Evolutionary conservation across 2,329 filamentous ascomycete species (phyloP), one percentile per base, ranked within the genome.

Genomic region (Neopestalotiopsis sp.): DNA sequence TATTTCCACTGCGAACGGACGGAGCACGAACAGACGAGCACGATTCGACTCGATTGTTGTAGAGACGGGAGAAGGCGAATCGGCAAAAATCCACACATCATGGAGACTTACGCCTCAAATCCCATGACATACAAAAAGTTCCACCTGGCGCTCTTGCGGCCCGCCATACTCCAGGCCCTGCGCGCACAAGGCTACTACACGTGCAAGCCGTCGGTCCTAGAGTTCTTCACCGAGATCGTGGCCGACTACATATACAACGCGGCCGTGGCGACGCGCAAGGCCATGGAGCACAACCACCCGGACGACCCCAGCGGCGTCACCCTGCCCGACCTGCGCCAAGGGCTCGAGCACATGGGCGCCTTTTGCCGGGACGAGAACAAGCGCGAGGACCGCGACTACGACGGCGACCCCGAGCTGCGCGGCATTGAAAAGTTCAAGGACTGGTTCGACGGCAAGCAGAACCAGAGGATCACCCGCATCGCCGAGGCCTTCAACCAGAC

Each of bases 101-200:
- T 57, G 52, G 68, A 63, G 59, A 40, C 12, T 6, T 62, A 66
- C 32, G 38, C 59, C 10, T 56, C 63, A 32, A 58, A 56, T 28
- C 45, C 65, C 9, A 70, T 68, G 3, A 70, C 71, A 10, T 63
- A 74, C 5, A 74, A 72, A 56, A 74, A 76, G 68, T 72, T 78
- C 34, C 72, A 78, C 82, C 91, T 94, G 81, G 91, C 93, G 70
- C 91, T 97, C 72, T 87, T 98, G 68, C 94, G 94, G 57, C 95
- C 95, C 1, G 91, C 91, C 62, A 89, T 98, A 70, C 89, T 98
- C 69, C 94, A 98, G 81, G 95, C 97, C 75, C 90, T 98, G 65
- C 94, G 95, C 77, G 94, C 95, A 38, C 92, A 94, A 30, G 95
- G 95, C 78, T 98, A 97, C 83, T 93, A 97, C 79, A 87, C 91